phyloP scores from a whole-genome alignment of 2,329 filamentous ascomycete genomes.

The Calonectria hawksworthii region DNA sequence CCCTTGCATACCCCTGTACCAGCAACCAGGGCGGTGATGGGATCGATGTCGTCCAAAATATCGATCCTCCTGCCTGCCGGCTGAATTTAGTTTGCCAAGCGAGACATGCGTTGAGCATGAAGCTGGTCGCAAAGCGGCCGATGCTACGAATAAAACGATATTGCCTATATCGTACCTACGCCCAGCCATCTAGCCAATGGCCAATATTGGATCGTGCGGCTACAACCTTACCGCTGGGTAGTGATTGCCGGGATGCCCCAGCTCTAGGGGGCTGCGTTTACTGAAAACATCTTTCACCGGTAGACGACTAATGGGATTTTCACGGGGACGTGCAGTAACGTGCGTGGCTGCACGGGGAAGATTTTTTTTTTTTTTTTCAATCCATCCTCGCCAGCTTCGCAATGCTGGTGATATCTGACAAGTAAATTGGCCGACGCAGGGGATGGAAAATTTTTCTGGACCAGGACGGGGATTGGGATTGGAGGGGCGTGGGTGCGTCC shows the following conservation, averaged over 20 bases:
- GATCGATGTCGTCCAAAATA: background rate
- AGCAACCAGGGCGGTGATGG: background rate
- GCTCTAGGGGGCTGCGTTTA: background rate
- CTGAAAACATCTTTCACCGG: constrained; percentile 10
- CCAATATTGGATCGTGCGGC: constrained; percentile 1
- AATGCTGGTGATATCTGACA: constrained; percentile 20
- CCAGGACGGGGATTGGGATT: background rate
- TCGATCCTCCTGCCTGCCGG: constrained; percentile 10
- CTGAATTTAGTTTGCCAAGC: background rate
- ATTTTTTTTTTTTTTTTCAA: background rate
- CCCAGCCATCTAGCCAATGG: background rate
- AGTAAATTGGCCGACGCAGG: constrained; percentile 2
- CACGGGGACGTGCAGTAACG: background rate
- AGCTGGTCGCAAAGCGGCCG: constrained; percentile 1
- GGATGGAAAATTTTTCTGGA: background rate
- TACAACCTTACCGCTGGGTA: background rate
- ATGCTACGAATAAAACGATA: background rate
- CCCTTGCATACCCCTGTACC: background rate
- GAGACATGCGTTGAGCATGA: background rate
- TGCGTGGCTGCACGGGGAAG: constrained; percentile 3
- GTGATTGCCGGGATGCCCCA: constrained; percentile 16
- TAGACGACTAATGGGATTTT: background rate
- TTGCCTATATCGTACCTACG: background rate
- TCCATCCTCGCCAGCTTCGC: background rate
- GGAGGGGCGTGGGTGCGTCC: background rate